Evolutionary conservation across 2,329 filamentous ascomycete species (phyloP).

Genomic region (Talaromyces sp.): DNA sequence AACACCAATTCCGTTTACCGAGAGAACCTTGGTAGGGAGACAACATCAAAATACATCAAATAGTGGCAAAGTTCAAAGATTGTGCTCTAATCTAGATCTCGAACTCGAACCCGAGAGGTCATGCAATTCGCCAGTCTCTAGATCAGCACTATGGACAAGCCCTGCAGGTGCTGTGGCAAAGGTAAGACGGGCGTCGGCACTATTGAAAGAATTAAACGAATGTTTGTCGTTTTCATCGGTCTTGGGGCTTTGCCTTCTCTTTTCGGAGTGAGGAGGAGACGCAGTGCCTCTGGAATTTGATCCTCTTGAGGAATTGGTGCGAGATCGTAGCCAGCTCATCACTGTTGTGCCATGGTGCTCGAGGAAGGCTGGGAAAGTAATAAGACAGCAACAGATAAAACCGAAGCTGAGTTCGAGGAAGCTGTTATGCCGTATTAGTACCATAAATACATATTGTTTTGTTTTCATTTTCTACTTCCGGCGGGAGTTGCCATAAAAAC

Average conservation of each 20-base stretch:
- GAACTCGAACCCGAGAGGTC: background rate
- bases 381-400: slow-evolving; percentile 9
- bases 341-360: background rate
- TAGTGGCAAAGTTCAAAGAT: background rate
- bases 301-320: background rate
- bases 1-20: background rate
- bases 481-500: background rate
- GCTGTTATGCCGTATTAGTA: background rate
- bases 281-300: background rate
- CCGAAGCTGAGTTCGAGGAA: slow-evolving; percentile 10
- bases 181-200: background rate
- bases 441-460: background rate
- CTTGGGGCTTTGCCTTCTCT: background rate
- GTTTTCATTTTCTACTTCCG: background rate
- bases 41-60: background rate
- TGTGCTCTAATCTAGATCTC: background rate
- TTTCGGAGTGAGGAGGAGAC: background rate
- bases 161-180: background rate
- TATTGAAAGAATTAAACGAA: slow-evolving; percentile 5
- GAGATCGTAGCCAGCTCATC: slow-evolving; percentile 3
- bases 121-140: background rate
- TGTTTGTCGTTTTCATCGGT: background rate
- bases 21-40: background rate
- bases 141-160: background rate
- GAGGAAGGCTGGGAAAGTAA: slow-evolving; percentile 10